Conservation (phyloP, 768 basidiomycete genomes). For the Sporobolomyces roseus region DNA sequence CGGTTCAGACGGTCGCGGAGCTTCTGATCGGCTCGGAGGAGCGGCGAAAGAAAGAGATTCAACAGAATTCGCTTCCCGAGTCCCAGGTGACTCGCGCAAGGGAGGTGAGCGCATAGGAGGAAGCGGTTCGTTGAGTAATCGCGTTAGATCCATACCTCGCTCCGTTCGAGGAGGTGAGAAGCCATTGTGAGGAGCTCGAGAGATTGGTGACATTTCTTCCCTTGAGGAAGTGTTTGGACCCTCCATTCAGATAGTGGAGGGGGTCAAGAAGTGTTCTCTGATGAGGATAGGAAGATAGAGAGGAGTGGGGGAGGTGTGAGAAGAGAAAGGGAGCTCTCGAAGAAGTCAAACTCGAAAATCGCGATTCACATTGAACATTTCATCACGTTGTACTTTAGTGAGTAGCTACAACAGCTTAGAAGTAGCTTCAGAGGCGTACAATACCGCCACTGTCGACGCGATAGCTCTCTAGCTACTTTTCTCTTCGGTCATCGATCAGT, state of each 20-base stretch:
- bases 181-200: not conserved
- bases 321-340: too few species aligned
- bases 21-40: not conserved
- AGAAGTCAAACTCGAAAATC: too few species aligned
- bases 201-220: too few species aligned
- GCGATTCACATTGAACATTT: too few species aligned
- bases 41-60: not conserved
- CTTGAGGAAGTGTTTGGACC: too few species aligned
- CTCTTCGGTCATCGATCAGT: too few species aligned
- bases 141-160: slow-evolving; percentile 1
- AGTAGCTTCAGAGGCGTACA: too few species aligned
- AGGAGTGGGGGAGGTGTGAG: not conserved
- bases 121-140: slow-evolving; percentile 4
- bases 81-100: not conserved
- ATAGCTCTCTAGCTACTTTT: too few species aligned
- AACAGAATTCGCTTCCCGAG: not conserved
- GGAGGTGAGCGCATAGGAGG: not conserved
- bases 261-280: not conserved
- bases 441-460: too few species aligned
- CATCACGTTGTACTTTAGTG: too few species aligned
- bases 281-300: not conserved
- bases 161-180: not conserved
- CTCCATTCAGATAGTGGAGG: not conserved
- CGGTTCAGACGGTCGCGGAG: not conserved
- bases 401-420: too few species aligned